phyloP scores from a whole-genome alignment of 2,329 filamentous ascomycete genomes.

The Bretziella fagacearum region DNA sequence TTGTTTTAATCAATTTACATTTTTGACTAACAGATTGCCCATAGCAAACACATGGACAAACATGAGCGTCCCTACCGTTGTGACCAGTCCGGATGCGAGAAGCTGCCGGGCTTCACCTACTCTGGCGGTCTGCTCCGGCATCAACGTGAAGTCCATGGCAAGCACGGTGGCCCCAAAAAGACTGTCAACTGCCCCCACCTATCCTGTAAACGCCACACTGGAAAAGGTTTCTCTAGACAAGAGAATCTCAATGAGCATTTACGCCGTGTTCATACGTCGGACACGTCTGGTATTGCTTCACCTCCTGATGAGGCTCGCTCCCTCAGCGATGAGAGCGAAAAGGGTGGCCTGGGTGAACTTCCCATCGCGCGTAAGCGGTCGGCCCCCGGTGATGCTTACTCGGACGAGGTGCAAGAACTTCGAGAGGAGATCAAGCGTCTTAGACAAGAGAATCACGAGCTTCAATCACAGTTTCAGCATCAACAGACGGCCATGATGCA shows the following conservation, averaged over 20 bases:
- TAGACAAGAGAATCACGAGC: slow-evolving; percentile 45
- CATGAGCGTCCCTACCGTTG: slow-evolving; percentile 90
- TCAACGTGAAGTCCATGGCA: slow-evolving; percentile 83
- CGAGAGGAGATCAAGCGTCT: slow-evolving; percentile 51
- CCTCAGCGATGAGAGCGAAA: slow-evolving; percentile 31
- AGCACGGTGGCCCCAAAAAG: slow-evolving; percentile 77
- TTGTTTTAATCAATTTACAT: not conserved
- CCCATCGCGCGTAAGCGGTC: slow-evolving; percentile 6
- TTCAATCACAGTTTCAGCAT: slow-evolving; percentile 31
- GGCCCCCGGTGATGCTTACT: slow-evolving; percentile 2
- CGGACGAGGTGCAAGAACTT: slow-evolving; percentile 36
- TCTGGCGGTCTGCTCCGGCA: slow-evolving; percentile 78
- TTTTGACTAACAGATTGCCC: not conserved
- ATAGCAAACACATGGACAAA: slow-evolving; percentile 95
- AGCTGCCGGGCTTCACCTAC: slow-evolving; percentile 87
- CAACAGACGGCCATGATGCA: slow-evolving; percentile 33
- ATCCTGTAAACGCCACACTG: slow-evolving; percentile 77
- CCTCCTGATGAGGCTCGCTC: slow-evolving; percentile 23
- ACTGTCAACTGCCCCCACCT: slow-evolving; percentile 69
- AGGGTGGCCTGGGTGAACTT: slow-evolving; percentile 16
- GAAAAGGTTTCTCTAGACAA: slow-evolving; percentile 78
- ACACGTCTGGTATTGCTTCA: slow-evolving; percentile 34
- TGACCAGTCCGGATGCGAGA: slow-evolving; percentile 64
- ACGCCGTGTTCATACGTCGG: slow-evolving; percentile 66
- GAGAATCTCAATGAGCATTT: slow-evolving; percentile 92